Evolutionary conservation across 1,139 yeast genomes (phyloP), one percentile per base, ranked within the genome.

Genomic region (Nadsonia commutata): DNA sequence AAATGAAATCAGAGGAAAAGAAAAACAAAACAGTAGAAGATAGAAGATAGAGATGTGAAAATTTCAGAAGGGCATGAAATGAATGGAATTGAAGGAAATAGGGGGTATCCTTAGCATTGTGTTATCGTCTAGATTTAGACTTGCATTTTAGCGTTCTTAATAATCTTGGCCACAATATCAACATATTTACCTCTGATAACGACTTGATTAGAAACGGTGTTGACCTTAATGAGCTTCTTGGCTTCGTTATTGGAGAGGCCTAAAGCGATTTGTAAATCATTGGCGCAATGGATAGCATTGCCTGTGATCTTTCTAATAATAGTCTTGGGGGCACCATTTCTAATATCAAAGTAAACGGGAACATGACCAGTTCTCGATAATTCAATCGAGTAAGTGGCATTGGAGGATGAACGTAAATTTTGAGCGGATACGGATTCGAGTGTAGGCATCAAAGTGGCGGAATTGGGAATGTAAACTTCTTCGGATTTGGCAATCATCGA

Each of bases 291-390:
- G 3, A 57, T 50, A 17, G 51, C 56, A 41, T 56, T 55, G 37
- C 66, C 66, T 31, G 52, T 48, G 41, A 62, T 50, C 37, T 52
- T 51, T 33, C 64, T 53, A 18, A 61, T 52, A 40, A 60, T 52
- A 1, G 65, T 61, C 50, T 60, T 57, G 20, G 55, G 52, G 33
- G 53, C 54, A n/a, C 61, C 61, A 41, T 60, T 58, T 31, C 52
- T 54, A 40, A 55, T 54, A 42, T 60, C 63, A 13, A 55, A 51
- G 48, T 62, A 62, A 1, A 62, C 62, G 3, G 66, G 66, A 31
- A 60, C 52, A 43, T 56, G 53, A 20, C 62, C 61, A n/a, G 54
- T 51, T 27, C 60, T 48, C 1, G 63, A 51, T 20, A 64, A 53
- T 20, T 52, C 48, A 16, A 62, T 50, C 33, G 40, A 43, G 50